These are phyloP conservation scores for Colletotrichum abscissum DNA, from an alignment of 2,329 filamentous ascomycete species.

Conservation along the genomic window DNA sequence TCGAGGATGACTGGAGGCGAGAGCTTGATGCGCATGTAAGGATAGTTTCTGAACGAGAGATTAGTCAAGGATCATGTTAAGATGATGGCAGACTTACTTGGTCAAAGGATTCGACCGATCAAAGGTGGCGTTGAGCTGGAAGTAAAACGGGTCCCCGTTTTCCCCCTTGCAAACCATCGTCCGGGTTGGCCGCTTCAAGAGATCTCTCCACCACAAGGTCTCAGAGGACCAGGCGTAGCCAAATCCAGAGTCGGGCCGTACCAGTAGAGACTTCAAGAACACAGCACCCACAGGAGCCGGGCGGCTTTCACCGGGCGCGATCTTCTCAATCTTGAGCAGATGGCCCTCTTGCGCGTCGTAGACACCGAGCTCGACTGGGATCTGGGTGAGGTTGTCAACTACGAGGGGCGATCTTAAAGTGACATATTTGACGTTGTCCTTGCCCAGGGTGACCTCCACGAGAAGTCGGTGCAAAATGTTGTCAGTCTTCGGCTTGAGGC, in stretches of 20 bases:
- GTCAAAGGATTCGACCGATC: slow-evolving; percentile 87
- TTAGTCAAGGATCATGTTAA: slow-evolving; percentile 42
- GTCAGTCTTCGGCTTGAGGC: slow-evolving; percentile 87
- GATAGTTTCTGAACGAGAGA: slow-evolving; percentile 73
- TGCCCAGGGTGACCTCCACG: slow-evolving; percentile 90
- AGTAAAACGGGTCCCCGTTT: slow-evolving; percentile 91
- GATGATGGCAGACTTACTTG: slow-evolving; percentile 60
- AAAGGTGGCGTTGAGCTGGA: slow-evolving; percentile 90
- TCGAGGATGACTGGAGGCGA: slow-evolving; percentile 94
- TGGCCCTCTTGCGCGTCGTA: slow-evolving; percentile 90
- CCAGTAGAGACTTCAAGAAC: slow-evolving; percentile 86
- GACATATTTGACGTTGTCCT: slow-evolving; percentile 98
- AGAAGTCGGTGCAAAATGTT: slow-evolving; percentile 88
- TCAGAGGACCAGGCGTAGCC: slow-evolving; percentile 96
- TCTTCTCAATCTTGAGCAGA: slow-evolving; percentile 97
- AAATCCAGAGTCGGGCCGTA: slow-evolving; percentile 94
- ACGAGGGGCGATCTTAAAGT: slow-evolving; percentile 92
- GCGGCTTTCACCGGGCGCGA: slow-evolving; percentile 88
- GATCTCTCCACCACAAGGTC: slow-evolving; percentile 90
- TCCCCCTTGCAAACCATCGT: slow-evolving; percentile 92
- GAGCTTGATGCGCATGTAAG: slow-evolving; percentile 92
- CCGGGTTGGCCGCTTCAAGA: slow-evolving; percentile 84
- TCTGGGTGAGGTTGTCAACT: slow-evolving; percentile 96
- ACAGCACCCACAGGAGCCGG: slow-evolving; percentile 93
- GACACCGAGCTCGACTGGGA: slow-evolving; percentile 92